These are phyloP conservation scores for Dactylella cylindrospora DNA, from an alignment of 2,329 filamentous ascomycete genomes.

Conservation along the genomic window DNA sequence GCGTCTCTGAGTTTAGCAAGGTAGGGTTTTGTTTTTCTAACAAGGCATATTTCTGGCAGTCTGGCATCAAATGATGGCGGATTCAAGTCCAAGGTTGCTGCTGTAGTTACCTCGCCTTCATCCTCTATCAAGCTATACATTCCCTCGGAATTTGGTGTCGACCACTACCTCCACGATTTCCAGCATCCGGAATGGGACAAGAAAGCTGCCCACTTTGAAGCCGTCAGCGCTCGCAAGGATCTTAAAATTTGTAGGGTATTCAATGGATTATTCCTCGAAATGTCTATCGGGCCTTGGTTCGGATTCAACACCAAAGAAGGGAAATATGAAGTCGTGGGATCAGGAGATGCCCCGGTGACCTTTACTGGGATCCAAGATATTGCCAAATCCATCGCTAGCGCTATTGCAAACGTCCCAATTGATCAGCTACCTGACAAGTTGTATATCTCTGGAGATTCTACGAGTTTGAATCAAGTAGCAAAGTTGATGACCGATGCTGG, in stretches of 20 bases:
- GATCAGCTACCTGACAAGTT: constrained; percentile 48
- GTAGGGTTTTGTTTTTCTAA: not conserved
- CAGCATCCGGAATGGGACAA: constrained; percentile 51
- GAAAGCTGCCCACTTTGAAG: constrained; percentile 50
- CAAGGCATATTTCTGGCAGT: constrained; percentile 1
- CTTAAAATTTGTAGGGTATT: constrained; percentile 50
- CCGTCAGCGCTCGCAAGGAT: constrained; percentile 37
- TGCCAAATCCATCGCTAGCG: constrained; percentile 49
- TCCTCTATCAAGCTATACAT: constrained; percentile 51
- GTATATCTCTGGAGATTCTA: constrained; percentile 49
- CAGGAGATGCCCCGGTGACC: constrained; percentile 46
- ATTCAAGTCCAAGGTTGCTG: constrained; percentile 33
- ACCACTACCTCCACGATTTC: constrained; percentile 52
- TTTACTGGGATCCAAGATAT: constrained; percentile 51
- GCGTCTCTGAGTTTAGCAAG: not conserved
- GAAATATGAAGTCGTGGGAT: constrained; percentile 50
- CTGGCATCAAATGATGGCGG: constrained; percentile 21
- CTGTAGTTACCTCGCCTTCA: constrained; percentile 16
- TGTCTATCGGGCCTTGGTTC: constrained; percentile 51
- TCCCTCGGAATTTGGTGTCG: constrained; percentile 52
- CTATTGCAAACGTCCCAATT: constrained; percentile 45
- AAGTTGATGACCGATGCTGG: constrained; percentile 48
- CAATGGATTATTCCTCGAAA: constrained; percentile 51
- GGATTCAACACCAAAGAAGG: constrained; percentile 49
- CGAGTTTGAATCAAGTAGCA: constrained; percentile 47